Evolutionary conservation across 768 basidiomycete species (phyloP), one percentile per base, ranked within the genome.

Genomic region (Lanmaoa rubissima): DNA sequence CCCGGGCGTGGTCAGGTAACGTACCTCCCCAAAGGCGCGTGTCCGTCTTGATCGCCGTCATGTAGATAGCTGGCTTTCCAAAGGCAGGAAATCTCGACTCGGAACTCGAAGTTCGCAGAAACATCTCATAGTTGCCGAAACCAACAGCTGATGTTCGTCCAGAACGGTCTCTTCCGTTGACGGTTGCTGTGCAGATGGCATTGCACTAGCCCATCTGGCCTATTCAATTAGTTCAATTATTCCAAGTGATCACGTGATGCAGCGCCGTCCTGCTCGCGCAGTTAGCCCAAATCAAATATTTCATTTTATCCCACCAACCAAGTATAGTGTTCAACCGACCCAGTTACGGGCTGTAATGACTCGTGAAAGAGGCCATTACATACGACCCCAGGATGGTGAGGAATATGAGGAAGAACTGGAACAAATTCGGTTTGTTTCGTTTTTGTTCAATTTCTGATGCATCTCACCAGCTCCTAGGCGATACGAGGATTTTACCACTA

Each of bases 401-500:
- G 79, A 78, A 65, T 78, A 84, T 35, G 82, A 84, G 66, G 85
- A 87, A 61, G 87, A 87, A 65, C 76, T 86, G 51, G 86, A 86
- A 65, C 77, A 82, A 62, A 86, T 87, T 54, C 78, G 84, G 87
- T 87, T 58, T 51, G 75, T 59, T 12, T 32, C 31, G 8, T 51
- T 42, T 42, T 43, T 32, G 21, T 38, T 54, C n/a, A 32, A 39
- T 44, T 28, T 36, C 43, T 8, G 17, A 39, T 19, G 28, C 43
- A 55, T 51, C 62, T 73, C 24, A 69, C 39, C 54, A 44, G 45
- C 36, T 60, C 51, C 40, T 61, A 94, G 94, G 61, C 91, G 90
- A 57, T 96, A 95, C 76, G 90, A 95, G 72, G 94, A 97, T 75
- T 97, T 97, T 69, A 88, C 87, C 43, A 96, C 94, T 7, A 94